A percentile compares a stretch with the other conserved stretches of the same genome.
These are phyloP conservation scores for Starmera amethionina DNA, from an alignment of 805 yeast species.

Conservation along the genomic window DNA sequence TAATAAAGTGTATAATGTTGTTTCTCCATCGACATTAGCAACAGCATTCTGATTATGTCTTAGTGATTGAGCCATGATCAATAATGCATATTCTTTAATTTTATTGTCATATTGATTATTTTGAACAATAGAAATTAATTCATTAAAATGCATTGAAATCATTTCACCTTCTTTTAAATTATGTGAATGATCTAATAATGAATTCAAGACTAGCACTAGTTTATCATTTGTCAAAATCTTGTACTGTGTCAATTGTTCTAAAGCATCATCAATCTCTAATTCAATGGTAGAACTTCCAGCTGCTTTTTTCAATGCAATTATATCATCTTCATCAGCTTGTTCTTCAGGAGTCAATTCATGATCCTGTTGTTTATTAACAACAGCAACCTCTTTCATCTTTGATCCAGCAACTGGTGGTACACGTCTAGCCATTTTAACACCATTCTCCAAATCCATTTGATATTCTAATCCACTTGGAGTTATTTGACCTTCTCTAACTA, in stretches of 20 bases:
- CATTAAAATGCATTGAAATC: constrained; percentile 28
- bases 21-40: constrained; percentile 20
- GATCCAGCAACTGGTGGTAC: constrained; percentile 20
- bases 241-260: constrained; percentile 14
- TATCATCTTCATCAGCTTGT: constrained; percentile 13
- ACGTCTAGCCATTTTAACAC: constrained; percentile 58
- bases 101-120: constrained; percentile 9
- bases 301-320: constrained; percentile 14
- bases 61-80: constrained; percentile 56
- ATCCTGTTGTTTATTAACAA: constrained; percentile 7
- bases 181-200: constrained; percentile 53
- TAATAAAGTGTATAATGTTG: constrained; percentile 6
- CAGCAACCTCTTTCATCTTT: constrained; percentile 6
- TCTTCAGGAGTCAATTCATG: constrained; percentile 4
- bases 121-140: constrained; percentile 19
- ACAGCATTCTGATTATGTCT: constrained; percentile 67
- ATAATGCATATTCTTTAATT: constrained; percentile 41
- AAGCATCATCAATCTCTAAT: constrained; percentile 11
- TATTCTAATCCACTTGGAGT: constrained; percentile 62
- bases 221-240: not conserved
- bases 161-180: constrained; percentile 52
- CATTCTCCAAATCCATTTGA: constrained; percentile 36
- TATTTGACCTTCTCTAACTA: constrained; percentile 57
- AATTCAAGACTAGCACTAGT: constrained; percentile 21
- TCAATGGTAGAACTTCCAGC: constrained; percentile 9